Conservation (phyloP, 768 basidiomycete genomes). For the Kwoniella shandongensis region DNA sequence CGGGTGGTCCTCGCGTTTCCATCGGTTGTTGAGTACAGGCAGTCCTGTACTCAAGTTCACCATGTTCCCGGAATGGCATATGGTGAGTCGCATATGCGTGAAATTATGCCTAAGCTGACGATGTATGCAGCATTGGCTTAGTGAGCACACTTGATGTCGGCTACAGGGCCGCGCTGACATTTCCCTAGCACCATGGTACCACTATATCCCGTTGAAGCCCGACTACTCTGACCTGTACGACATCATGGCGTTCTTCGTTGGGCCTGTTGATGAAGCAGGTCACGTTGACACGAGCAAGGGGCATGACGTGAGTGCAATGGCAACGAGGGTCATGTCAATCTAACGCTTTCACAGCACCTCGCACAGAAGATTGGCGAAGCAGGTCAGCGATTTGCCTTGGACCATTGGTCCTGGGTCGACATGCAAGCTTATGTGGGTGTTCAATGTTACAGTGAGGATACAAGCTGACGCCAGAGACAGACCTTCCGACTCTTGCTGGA, state of each 20-base stretch:
- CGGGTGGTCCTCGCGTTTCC: conserved; percentile 72
- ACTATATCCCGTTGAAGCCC: conserved; percentile 68
- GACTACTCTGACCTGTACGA: conserved; percentile 71
- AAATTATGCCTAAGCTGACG: conserved; percentile 4
- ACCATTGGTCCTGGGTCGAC: conserved; percentile 52
- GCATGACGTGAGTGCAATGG: conserved; percentile 59
- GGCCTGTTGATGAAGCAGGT: conserved; percentile 56
- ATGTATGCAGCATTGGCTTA: conserved; percentile 35
- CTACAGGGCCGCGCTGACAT: conserved; percentile 10
- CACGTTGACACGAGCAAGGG: conserved; percentile 58
- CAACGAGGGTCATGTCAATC: not conserved
- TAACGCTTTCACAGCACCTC: conserved; percentile 36
- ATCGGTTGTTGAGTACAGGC: conserved; percentile 64
- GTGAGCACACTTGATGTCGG: conserved; percentile 12
- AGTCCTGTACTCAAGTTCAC: conserved; percentile 69
- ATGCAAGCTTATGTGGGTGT: conserved; percentile 52
- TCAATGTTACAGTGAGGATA: not conserved
- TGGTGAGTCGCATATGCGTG: conserved; percentile 26
- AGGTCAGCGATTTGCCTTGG: conserved; percentile 45
- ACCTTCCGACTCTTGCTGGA: conserved; percentile 50
- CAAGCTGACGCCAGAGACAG: conserved; percentile 15
- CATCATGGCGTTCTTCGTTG: conserved; percentile 70
- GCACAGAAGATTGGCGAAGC: conserved; percentile 51
- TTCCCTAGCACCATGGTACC: conserved; percentile 63
- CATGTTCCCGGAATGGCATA: conserved; percentile 71